Base-by-base conservation (phyloP, 768 basidiomycete genomes). In the Pisolithus microcarpus region DNA sequence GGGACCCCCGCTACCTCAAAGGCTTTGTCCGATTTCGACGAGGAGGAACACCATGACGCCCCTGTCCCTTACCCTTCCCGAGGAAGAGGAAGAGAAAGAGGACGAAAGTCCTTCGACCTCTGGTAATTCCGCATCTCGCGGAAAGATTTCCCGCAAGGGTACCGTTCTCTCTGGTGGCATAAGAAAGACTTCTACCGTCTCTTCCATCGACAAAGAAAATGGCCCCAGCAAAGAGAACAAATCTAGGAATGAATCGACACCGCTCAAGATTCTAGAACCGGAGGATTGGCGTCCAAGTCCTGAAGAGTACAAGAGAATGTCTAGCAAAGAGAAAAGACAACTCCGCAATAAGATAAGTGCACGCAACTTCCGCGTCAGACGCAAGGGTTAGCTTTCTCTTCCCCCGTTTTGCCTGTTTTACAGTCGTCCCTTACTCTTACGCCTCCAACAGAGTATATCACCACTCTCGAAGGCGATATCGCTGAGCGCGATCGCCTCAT, bases 271-370 rank as follows among this genome's bases (percentile, higher is more conserved):
- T 19, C 63, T 50, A 43, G 68, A 61, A 55, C 69, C 82, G 15
- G 85, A 85, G 30, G 87, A 91, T 58, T 91, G 89, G 87, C 78
- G 89, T 45, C 91, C 90, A 7, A 78, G 82, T 4, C 86, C 92
- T 0, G 95, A 96, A 57, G 92, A 93, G 55, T 96, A 97, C 72
- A 85, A 89, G 64, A 97, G 91, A 68, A 87, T 99, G 80, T 82
- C 82, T 5, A 86, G 84, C 61, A 97, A 95, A 72, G 94, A 98
- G 74, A 98, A 98, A 70, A 73, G 96, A 8, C 95, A 98, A 67
- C 72, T 98, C 39, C 68, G 95, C 46, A 99, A 99, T 73, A 99
- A 99, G 82, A 92, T 97, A 59, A 87, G 84, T 57, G 95, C 95
- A 0, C 73, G 94, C 49, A 96, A 95, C 65, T 97, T 97, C 71